Percentiles rank a stretch among this genome's conserved stretches.
phyloP scores from a whole-genome alignment of 768 basidiomycete species.

The Megacollybia marginata region DNA sequence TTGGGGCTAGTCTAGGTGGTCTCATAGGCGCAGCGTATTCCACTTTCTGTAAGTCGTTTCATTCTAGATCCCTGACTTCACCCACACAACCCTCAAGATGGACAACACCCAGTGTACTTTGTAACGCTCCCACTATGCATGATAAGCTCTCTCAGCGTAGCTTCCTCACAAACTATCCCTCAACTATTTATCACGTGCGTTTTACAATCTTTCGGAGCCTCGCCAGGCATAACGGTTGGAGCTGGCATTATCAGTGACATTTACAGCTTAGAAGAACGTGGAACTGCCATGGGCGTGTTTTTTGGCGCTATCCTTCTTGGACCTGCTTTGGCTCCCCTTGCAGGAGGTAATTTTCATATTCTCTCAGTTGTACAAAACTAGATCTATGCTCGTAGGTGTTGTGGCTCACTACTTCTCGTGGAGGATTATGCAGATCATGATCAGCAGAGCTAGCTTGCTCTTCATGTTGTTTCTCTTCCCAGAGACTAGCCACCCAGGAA shows the following conservation, averaged over 20 bases:
- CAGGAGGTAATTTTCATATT: background rate
- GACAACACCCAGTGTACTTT: slow-evolving; percentile 55
- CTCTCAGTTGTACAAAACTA: background rate
- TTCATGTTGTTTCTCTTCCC: slow-evolving; percentile 43
- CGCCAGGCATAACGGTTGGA: slow-evolving; percentile 48
- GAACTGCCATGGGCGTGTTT: slow-evolving; percentile 52
- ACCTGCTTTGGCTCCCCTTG: slow-evolving; percentile 51
- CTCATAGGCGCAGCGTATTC: slow-evolving; percentile 47
- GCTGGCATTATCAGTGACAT: slow-evolving; percentile 61
- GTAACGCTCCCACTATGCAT: slow-evolving; percentile 50
- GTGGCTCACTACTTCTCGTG: slow-evolving; percentile 58
- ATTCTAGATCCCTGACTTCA: no score
- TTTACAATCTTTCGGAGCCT: slow-evolving; percentile 58
- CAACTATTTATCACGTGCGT: slow-evolving; percentile 55
- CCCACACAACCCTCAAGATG: slow-evolving; percentile 27
- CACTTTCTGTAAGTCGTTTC: slow-evolving; percentile 20
- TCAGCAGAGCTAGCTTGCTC: slow-evolving; percentile 34
- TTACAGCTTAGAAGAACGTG: slow-evolving; percentile 56
- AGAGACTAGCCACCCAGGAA: slow-evolving; percentile 59
- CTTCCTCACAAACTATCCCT: slow-evolving; percentile 31
- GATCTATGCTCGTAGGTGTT: slow-evolving; percentile 24
- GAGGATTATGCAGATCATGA: slow-evolving; percentile 46
- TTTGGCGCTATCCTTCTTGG: slow-evolving; percentile 48
- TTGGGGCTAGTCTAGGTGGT: slow-evolving; percentile 35
- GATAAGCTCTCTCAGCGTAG: slow-evolving; percentile 55